These are phyloP conservation scores for Coriolopsis trogii DNA, from an alignment of 1,284 basidiomycete genomes.

Conservation along the genomic window DNA sequence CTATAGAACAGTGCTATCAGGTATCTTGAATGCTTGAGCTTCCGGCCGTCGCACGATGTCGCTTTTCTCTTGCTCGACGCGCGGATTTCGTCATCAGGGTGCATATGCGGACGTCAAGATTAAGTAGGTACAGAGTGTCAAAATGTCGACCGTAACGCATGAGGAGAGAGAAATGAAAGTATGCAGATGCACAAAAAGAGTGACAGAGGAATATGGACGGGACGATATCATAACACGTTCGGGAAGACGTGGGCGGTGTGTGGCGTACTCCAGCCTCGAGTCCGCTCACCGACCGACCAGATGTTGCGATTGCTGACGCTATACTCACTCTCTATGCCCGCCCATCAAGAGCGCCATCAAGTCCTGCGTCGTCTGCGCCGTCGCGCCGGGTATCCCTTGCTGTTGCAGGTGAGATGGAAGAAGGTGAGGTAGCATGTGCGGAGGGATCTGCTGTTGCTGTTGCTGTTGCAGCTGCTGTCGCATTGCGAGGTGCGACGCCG, in stretches of 20 bases:
- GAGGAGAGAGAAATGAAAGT: constrained; percentile 5
- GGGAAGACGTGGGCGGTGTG: neutral
- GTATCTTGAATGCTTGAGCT: no score
- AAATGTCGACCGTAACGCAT: constrained; percentile 5
- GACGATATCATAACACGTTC: constrained; percentile 10
- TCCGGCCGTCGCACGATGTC: neutral
- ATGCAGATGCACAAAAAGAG: neutral
- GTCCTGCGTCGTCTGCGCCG: constrained; percentile 65
- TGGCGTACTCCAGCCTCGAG: neutral
- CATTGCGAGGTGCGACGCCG: constrained; percentile 38
- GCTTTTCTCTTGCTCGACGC: neutral
- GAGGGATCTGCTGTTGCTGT: constrained; percentile 49
- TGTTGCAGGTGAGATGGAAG: constrained; percentile 65
- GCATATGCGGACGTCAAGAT: constrained; percentile 16
- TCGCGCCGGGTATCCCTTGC: constrained; percentile 47
- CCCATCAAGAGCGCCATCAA: constrained; percentile 82
- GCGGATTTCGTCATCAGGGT: neutral
- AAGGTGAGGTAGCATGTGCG: constrained; percentile 58
- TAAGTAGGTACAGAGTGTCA: constrained; percentile 22
- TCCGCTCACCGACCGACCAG: neutral
- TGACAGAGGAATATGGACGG: constrained; percentile 7
- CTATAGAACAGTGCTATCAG: no score
- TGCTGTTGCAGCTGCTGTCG: constrained; percentile 44
- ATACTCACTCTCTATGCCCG: constrained; percentile 64
- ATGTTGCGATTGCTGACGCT: constrained; percentile 48